Evolutionary conservation across 768 basidiomycete genomes (phyloP).

Genomic region (Termitomyces sp.): DNA sequence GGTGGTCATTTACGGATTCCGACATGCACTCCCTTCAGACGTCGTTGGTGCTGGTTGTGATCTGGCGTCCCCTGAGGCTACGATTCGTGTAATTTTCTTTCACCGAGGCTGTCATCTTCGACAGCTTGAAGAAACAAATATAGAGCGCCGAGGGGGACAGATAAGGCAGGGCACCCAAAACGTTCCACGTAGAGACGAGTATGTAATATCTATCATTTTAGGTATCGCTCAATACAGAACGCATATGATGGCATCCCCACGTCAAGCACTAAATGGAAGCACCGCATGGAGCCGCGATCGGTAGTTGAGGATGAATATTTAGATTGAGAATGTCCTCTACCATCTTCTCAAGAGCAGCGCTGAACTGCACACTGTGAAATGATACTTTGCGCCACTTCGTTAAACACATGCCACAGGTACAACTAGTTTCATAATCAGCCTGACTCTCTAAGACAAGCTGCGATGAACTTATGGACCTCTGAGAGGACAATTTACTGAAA

Average conservation of each 20-base stretch:
- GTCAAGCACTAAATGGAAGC: not conserved
- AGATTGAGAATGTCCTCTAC: not conserved
- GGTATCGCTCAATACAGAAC: not conserved
- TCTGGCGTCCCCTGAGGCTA: not conserved
- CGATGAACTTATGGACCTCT: not conserved
- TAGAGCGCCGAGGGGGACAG: not conserved
- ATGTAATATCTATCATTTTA: not conserved
- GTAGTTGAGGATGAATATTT: not conserved
- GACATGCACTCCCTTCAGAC: not conserved
- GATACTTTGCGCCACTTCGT: not conserved
- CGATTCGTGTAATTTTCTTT: not conserved
- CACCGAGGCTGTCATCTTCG: not conserved
- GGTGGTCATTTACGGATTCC: not conserved
- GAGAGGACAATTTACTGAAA: not conserved
- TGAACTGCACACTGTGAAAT: not conserved
- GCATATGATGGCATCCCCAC: not conserved
- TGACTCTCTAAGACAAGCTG: not conserved
- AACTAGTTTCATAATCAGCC: not conserved
- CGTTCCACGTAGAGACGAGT: not conserved
- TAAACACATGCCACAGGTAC: not conserved
- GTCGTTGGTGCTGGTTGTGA: not conserved
- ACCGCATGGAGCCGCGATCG: not conserved
- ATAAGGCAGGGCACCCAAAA: not conserved
- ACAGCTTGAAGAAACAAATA: no score
- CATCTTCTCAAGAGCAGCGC: not conserved